Conservation (phyloP, 2,329 filamentous ascomycete genomes). For the Tolypocladium tropicale region DNA sequence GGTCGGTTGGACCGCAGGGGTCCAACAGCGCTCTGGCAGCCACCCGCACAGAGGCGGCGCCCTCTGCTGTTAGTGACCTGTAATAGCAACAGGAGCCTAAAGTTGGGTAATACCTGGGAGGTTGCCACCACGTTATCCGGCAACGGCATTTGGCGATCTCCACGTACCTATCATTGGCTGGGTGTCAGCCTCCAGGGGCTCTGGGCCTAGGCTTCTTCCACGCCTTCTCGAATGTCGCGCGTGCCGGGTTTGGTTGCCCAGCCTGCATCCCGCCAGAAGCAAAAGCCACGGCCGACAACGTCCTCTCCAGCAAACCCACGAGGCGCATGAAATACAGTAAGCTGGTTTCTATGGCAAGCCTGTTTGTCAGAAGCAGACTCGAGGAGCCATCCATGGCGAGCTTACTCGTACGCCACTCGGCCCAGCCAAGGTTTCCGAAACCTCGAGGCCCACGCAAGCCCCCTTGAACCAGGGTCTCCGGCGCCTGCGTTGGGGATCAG, state of each 20-base stretch:
- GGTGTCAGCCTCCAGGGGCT: not conserved
- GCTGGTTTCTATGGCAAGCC: not conserved
- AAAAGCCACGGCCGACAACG: not conserved
- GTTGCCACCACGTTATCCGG: no score
- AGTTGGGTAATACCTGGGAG: no score
- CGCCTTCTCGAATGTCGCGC: not conserved
- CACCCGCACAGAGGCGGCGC: not conserved
- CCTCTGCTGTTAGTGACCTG: not conserved
- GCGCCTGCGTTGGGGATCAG: conserved; percentile 26
- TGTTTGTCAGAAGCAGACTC: not conserved
- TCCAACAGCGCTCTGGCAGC: not conserved
- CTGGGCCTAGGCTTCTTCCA: not conserved
- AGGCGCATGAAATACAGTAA: not conserved
- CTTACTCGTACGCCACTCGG: not conserved
- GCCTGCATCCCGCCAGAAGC: not conserved
- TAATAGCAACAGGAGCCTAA: no score
- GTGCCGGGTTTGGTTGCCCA: not conserved
- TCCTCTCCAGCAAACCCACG: not conserved
- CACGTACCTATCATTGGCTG: not conserved
- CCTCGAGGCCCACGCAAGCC: not conserved
- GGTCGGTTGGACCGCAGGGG: not conserved
- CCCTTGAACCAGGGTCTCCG: not conserved
- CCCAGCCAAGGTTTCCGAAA: not conserved
- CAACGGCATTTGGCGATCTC: not conserved
- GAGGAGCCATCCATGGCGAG: not conserved